These are phyloP conservation scores for Cryphonectria carpinicola DNA, from an alignment of 2,329 filamentous ascomycete species.

Conservation along the genomic window DNA sequence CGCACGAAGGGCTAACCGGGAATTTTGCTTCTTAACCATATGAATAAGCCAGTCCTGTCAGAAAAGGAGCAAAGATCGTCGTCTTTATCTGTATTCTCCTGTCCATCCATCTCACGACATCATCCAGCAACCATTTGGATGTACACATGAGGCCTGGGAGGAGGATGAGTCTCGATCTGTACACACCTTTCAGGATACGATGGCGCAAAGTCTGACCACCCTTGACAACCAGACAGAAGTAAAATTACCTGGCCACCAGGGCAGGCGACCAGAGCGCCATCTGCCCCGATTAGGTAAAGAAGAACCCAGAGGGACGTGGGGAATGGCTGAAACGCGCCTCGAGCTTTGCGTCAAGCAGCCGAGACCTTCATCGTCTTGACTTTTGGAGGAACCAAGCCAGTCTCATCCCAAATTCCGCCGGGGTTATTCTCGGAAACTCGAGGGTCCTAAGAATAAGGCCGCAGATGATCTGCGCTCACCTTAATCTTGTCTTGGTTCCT, in stretches of 20 bases:
- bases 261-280: not conserved
- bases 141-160: too few relatives aligned
- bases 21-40: not conserved
- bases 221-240: not conserved
- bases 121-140: not conserved
- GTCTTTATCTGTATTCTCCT: not conserved
- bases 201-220: not conserved
- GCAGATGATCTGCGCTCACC: not conserved
- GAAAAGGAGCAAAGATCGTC: not conserved
- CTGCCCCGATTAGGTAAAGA: not conserved
- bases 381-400: not conserved
- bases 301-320: not conserved
- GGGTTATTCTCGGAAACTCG: not conserved
- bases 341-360: not conserved
- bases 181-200: not conserved
- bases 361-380: conserved; percentile 5
- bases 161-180: too few relatives aligned
- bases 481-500: not conserved
- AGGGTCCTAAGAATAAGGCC: not conserved
- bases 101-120: too few relatives aligned
- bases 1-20: not conserved
- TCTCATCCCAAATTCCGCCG: not conserved
- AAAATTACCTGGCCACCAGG: not conserved
- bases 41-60: not conserved
- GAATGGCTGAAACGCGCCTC: not conserved